phyloP scores from a whole-genome alignment of 1,284 basidiomycete genomes.

The Cryptococcus depauperatus region DNA sequence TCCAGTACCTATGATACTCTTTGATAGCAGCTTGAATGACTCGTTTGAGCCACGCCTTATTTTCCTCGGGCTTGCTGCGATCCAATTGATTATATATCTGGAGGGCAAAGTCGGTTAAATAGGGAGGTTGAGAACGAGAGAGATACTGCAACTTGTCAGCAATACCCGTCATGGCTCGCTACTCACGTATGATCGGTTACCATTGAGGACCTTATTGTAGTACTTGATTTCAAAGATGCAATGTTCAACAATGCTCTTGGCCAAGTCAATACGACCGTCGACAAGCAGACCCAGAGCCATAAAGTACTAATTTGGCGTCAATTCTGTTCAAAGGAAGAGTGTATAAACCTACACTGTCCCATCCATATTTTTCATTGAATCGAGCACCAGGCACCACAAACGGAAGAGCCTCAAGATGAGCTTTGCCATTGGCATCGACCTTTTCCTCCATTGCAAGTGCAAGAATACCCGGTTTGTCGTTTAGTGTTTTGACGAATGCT shows the following conservation, averaged over 20 bases:
- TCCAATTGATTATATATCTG: slow-evolving; percentile 96
- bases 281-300: slow-evolving; percentile 73
- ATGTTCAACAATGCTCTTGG: slow-evolving; percentile 95
- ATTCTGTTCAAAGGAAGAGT: neutral
- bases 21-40: slow-evolving; percentile 96
- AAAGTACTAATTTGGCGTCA: slow-evolving; percentile 29
- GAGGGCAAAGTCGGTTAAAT: slow-evolving; percentile 95
- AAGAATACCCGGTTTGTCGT: slow-evolving; percentile 85
- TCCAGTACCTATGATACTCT: slow-evolving; percentile 97
- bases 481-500: slow-evolving; percentile 81
- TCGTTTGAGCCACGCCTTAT: slow-evolving; percentile 84
- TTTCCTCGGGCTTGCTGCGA: slow-evolving; percentile 67
- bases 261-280: slow-evolving; percentile 86
- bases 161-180: neutral
- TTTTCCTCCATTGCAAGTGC: slow-evolving; percentile 72
- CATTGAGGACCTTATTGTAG: slow-evolving; percentile 66
- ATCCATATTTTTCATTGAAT: slow-evolving; percentile 77
- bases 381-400: slow-evolving; percentile 96
- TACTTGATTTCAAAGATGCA: slow-evolving; percentile 99
- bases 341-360: slow-evolving; percentile 36
- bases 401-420: slow-evolving; percentile 81
- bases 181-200: slow-evolving; percentile 44
- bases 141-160: slow-evolving; percentile 60
- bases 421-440: slow-evolving; percentile 59
- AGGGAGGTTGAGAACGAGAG: slow-evolving; percentile 91